Evolutionary conservation across 2,329 filamentous ascomycete species (phyloP), one percentile per base, ranked within the genome.

Genomic region (Fusarium nygamai): DNA sequence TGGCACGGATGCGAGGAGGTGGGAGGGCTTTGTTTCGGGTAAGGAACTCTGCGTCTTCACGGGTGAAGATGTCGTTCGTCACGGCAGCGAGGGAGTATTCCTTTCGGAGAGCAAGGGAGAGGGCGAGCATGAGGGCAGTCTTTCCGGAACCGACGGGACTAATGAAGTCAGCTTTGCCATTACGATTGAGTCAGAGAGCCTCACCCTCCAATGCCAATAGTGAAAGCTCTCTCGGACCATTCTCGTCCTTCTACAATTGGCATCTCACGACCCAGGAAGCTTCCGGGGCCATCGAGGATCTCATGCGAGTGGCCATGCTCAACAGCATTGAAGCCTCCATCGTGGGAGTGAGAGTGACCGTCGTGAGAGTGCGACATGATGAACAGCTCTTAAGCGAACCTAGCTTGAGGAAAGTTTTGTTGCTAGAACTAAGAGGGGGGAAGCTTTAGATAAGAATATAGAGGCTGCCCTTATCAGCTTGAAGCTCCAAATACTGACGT

Each of bases 31-130:
- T 88, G 88, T 98, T 89, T 65, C 92, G 91, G 67, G 94, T 97
- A 33, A 99, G 91, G 86, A 99, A 99, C 84, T 98, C 96, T 86
- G 95, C 95, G 87, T 99, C 96, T 85, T 99, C 96, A 74, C 93
- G 93, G 29, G 96, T 98, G 88, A 98, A 98, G 87, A 98, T 98
- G 87, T 98, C 96, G 88, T 98, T 98, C 57, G 96, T 99, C 29
- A 99, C 96, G 69, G 95, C 96, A 2, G 96, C 96, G 79, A 99
- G 93, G 81, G 92, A 94, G 89, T 94, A 95, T 63, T 89, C 87
- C 58, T 92, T 88, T 71, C 96, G 93, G 12, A 99, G 91, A 13
- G 93, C 92, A 41, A 92, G 92, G 86, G 95, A 98, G 76, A 98
- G 93, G 44, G 94, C 92, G 17, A 98, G 91, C 96, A 99, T 98